Evolutionary conservation across 805 yeast genomes (phyloP), one percentile per base, ranked within the genome.

Genomic region (Candida silvatica): DNA sequence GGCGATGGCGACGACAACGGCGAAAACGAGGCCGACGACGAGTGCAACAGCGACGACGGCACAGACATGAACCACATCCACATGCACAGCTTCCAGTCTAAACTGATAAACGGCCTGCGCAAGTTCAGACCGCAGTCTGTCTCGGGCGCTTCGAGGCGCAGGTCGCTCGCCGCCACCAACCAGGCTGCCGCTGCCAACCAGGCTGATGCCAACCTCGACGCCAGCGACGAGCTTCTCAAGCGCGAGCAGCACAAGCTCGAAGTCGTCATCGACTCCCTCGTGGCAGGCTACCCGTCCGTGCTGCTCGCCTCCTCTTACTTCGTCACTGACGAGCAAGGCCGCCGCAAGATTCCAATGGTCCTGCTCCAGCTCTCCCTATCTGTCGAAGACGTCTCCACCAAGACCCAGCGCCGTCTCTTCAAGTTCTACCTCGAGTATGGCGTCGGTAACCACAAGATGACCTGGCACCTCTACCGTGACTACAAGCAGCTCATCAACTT

Each of bases 401-500:
- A 56, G 3, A 42, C 49, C 32, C 57, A 15, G 6, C 24, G 24
- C 12, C 67, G 64, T 35, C 46, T 59, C 37, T 81, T 72, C 45
- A 65, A 71, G 39, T 62, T 92, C n/a, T 83, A 80, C 32, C 62
- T 92, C 30, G 95, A 88, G 51, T 92, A 92, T 51, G 98, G 97
- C 5, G 74, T 87, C 22, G 95, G 95, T 2, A 72, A 76, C 5
- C 74, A 78, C 37, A 61, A 87, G 36, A 62, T 87, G 46, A 73
- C 74, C 46, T 92, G 98, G 98, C 64, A 79, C 1, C 72, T 92
- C 5, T 66, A 74, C 20, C 80, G 80, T 47, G 80, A 76, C 17
- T 73, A 79, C 32, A 74, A 77, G 46, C 95, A 87, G 42, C 64
- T 92, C 29, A 59, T 72, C n/a, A 67, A 66, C 18, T 64, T 90